Evolutionary conservation across 345 rosid genomes (phyloP), one percentile per base, ranked within the genome.

Genomic region (Eucalyptus regnans): DNA sequence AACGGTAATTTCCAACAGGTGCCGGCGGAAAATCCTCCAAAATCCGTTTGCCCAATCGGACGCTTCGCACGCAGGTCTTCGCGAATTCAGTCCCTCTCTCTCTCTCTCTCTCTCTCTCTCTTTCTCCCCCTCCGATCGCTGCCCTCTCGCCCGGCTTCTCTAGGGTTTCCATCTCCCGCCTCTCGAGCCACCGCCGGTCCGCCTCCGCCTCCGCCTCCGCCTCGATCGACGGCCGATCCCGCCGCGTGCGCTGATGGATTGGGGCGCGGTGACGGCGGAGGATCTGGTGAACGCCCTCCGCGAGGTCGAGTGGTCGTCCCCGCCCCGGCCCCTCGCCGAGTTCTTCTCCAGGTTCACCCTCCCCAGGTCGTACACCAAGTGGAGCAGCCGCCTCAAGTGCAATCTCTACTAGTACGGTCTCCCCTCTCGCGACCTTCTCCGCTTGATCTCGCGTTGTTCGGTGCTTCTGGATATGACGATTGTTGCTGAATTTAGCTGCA

Each of bases 361-460:
- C 81, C 99, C 99, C 50, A 92, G 95, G 93, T 97, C 99, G 18
- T 89, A 89, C 89, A 93, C 96, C 87, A 95, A 95, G 93, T 97
- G 97, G 99, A 96, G 95, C 93, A 97, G 99, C 92, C 99, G 99
- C 90, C 95, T 98, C 93, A 98, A 98, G 90, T 98, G 99, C 98
- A 98, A 98, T 91, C 95, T 98, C 93, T 98, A 97, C 96, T 98
- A 98, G 99, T 97, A 94, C 12, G 60, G 27, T 41, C 58, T 27
- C 44, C 18, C 89, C 68, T 25, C 50, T 66, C 20, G 80, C 86
- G 83, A 37, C 15, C 83, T 71, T 10, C 83, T 71, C 22, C 83
- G 7, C 43, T 71, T 37, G 83, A 37, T 71, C 23, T 37, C 23
- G 23, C 83, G 25, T 37, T 5, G 46, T 3, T 20, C 31, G 4